Base-by-base conservation (phyloP, 805 yeast species). In the Torulaspora franciscae region DNA sequence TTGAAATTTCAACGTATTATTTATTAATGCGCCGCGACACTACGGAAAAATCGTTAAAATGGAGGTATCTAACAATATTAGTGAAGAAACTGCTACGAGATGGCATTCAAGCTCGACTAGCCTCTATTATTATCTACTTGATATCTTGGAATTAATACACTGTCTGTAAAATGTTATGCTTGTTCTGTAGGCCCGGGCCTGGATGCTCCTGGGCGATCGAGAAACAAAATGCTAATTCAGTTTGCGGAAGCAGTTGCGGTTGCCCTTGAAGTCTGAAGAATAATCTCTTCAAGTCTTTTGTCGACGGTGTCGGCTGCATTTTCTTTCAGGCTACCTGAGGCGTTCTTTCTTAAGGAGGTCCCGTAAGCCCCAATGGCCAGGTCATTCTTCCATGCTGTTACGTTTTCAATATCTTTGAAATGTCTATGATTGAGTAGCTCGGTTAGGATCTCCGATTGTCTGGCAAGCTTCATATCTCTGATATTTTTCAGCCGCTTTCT, bases 231-330 rank as follows among this genome's bases (percentile, higher is more conserved):
- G 22, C 22, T 27, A 6, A 27, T 13, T 44, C 32, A 47, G 27
- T 39, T 38, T 11, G 43, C 39, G 33, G 49, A 37, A 19, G 50
- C 24, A 8, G 52, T 30, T 11, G 44, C 37, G 3, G 43, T 29
- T 10, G 34, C 45, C 35, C 43, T 52, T 7, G 57, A 49, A 2
- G 57, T 49, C 15, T 40, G 42, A 5, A 47, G 41, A 33, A 60
- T 38, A 19, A 61, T 59, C 11, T 50, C 54, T 37, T 51, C 40
- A 27, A 71, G 52, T 40, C 62, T 59, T 41, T 66, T 62, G 11
- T 65, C 64, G 1, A 61, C 61, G 0, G 62, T 56, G n/a, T 54
- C 43, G n/a, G 54, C 54, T 14, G 48, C 35, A 6, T 47, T 52
- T 43, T 46, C 62, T 40, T 55, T 74, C 51, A 44, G 66, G 26